phyloP scores from a whole-genome alignment of 495 filamentous ascomycete species.

The Symbiotaphrina buchneri region DNA sequence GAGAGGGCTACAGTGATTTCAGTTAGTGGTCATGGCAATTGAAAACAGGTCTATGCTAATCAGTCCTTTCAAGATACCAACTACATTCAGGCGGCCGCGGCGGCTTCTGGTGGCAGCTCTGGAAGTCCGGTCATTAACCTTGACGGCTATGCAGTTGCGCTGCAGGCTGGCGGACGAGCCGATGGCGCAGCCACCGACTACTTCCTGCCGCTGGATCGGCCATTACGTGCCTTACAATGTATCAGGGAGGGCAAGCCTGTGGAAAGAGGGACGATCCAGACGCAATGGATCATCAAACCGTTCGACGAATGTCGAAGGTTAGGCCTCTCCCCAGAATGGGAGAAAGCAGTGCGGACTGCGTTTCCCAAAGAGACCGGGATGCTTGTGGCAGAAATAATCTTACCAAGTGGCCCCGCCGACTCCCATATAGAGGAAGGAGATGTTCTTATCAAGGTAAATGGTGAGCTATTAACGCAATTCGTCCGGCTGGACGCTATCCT shows the following conservation, averaged over 20 bases:
- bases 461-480: constrained; percentile 83
- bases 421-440: constrained; percentile 79
- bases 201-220: constrained; percentile 84
- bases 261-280: constrained; percentile 85
- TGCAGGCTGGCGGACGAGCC: constrained; percentile 83
- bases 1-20: constrained; percentile 96
- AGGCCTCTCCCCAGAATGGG: constrained; percentile 67
- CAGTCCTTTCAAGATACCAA: constrained; percentile 38
- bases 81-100: constrained; percentile 95
- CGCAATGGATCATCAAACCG: constrained; percentile 88
- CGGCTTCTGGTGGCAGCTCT: constrained; percentile 87
- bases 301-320: constrained; percentile 94
- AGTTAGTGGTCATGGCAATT: constrained; percentile 14
- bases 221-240: constrained; percentile 64
- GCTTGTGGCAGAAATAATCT: constrained; percentile 86
- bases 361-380: constrained; percentile 91
- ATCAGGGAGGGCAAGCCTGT: constrained; percentile 55
- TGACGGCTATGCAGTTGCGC: constrained; percentile 73
- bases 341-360: constrained; percentile 51
- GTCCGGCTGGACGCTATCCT: constrained; percentile 82
- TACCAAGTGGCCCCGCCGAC: constrained; percentile 77
- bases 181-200: constrained; percentile 96
- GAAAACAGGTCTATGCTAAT: not conserved
- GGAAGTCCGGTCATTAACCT: constrained; percentile 95
- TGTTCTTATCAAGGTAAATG: constrained; percentile 88